Evolutionary conservation across 257 asterid genomes (phyloP), one percentile per base, ranked within the genome.

Genomic region (Solanum tarijense): DNA sequence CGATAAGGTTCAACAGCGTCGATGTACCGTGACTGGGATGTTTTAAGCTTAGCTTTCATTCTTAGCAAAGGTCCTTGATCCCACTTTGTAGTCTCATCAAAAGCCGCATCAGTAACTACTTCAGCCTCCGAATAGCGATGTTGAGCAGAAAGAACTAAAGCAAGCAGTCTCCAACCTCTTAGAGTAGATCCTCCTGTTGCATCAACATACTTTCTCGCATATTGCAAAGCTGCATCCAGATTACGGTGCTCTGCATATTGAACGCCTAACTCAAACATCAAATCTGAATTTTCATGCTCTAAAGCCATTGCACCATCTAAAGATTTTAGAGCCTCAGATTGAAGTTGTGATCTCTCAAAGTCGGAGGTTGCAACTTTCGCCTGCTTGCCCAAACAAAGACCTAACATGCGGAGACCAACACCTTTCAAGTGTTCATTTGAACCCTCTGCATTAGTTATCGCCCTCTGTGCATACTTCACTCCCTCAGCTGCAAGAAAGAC

Each of bases 11-110:
- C 98, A 83, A 97, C 90, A 9, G 99, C 98, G 84, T 96, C 98
- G 72, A 90, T 92, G 90, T 94, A 96, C 41, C 55, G 91, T 6
- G 98, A 95, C 93, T 92, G 98, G 52, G 98, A 92, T 88, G 90
- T 89, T 91, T 96, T 96, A 84, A 97, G 94, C 91, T 94, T 94
- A 75, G 99, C 99, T 87, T 96, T 97, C 95, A 93, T 91, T 90
- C 98, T 91, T 55, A 97, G 98, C 74, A 97, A 92, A 46, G 98
- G 95, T 60, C 98, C 99, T 91, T 97, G 99, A 87, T 97, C 98
- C 99, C 99, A 97, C 88, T 93, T 95, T 20, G 95, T 91, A 23
- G 98, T 97, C 94, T 96, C 99, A 88, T 97, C 99, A 86, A 97
- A 93, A 34, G 99, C 99, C 32, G 98, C 99, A 90, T 94, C 98